Base-by-base conservation (phyloP, 2,329 filamentous ascomycete species). In the Epichloe typhina region DNA sequence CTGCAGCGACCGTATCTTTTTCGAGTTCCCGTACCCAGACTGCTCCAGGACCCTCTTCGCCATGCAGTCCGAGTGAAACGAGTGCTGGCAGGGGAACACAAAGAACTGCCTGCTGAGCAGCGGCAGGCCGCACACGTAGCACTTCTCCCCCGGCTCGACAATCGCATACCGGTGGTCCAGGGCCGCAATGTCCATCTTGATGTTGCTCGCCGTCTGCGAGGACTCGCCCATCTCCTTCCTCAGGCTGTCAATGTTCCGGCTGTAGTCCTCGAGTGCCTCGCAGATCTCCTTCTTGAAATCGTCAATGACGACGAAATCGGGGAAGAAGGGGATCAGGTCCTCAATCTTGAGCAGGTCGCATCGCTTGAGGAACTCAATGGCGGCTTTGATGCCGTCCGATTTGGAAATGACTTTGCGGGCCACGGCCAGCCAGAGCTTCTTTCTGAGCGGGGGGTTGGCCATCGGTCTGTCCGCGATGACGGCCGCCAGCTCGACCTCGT, bases 281-380 rank as follows among this genome's bases (percentile, higher is more conserved):
- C 93, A 98, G 38, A 98, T 97, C 65, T 98, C 93, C 56, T 97
- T 90, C 64, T 97, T 96, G 76, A 98, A 98, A 66, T 97, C 93
- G 64, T 98, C 93, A 55, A 98, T 97, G 48, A 97, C 86, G 23
- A 97, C 89, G 63, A 98, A 98, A 65, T 98, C 93, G 0, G 93
- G 93, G 69, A 98, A 98, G 72, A 98, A 96, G 0, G 93, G 93
- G 40, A 98, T 97, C 33, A 98, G 71, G 61, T 98, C 93, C 69
- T 98, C 93, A 56, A 98, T 98, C 55, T 86, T 84, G 46, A 98
- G 79, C 12, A 97, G 75, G 54, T 96, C 89, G 64, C 91, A 96
- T 9, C 88, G 83, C 58, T 88, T 88, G 12, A 97, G 76, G 62
- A 98, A 96, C 54, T 94, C 88, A 57, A 98, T 95, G 2, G 93